These are phyloP conservation scores for Phytopythium oedochilum DNA, from an alignment of 352 stramenopile genomes.

Conservation along the genomic window DNA sequence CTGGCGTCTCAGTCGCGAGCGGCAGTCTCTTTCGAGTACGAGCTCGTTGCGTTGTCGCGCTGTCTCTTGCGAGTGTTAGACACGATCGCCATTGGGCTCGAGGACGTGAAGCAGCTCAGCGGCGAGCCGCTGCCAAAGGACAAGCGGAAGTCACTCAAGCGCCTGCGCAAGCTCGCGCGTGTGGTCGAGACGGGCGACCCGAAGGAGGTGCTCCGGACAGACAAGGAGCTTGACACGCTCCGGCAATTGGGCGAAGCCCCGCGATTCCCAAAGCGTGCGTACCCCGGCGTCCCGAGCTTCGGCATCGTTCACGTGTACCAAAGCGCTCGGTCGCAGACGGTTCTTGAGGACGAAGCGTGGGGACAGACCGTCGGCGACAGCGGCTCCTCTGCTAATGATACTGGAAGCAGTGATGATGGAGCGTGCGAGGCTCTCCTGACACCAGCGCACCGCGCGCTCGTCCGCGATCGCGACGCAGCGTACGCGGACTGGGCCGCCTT, in stretches of 20 bases:
- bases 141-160: conserved; percentile 75
- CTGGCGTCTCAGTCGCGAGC: conserved; percentile 23
- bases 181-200: conserved; percentile 50
- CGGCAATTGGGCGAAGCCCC: conserved; percentile 33
- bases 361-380: conserved; percentile 11
- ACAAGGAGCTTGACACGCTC: conserved; percentile 44
- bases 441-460: conserved; percentile 46
- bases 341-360: conserved; percentile 15
- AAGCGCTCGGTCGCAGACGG: conserved; percentile 11
- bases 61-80: conserved; percentile 49
- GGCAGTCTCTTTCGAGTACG: conserved; percentile 40
- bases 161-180: conserved; percentile 53
- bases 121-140: conserved; percentile 35
- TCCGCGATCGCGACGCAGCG: conserved; percentile 36
- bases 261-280: conserved; percentile 47
- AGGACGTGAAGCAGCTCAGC: conserved; percentile 46
- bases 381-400: conserved; percentile 10
- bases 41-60: conserved; percentile 39
- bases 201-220: conserved; percentile 40
- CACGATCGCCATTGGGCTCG: conserved; percentile 49
- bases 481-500: conserved; percentile 33
- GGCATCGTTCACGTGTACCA: conserved; percentile 24
- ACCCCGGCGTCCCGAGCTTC: conserved; percentile 40
- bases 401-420: conserved; percentile 18
- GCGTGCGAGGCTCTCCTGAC: conserved; percentile 46